Evolutionary conservation across 192 early-diverging fungal species (phyloP).

Genomic region (Coemansia sp.): DNA sequence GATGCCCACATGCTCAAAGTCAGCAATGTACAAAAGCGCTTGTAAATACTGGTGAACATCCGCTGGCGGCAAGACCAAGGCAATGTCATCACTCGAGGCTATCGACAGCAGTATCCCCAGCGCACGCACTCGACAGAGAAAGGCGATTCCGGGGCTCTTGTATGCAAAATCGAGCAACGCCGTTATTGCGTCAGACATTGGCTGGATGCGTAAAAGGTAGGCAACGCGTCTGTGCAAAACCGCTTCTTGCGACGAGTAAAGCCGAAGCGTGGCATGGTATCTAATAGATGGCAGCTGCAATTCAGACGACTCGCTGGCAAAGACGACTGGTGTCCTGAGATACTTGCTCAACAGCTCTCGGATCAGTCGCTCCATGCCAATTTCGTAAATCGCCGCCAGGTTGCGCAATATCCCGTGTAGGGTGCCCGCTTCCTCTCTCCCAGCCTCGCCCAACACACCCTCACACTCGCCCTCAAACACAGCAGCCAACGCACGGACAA

Average conservation of each 20-base stretch:
- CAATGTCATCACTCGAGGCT: conserved; percentile 54
- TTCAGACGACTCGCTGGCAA: conserved; percentile 8
- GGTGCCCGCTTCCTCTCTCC: conserved; percentile 1
- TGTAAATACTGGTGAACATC: conserved; percentile 59
- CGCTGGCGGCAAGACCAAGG: conserved; percentile 25
- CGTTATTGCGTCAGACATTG: conserved; percentile 40
- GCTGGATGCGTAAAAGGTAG: conserved; percentile 53
- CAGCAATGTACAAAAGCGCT: conserved; percentile 65
- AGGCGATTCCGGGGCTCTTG: conserved; percentile 42
- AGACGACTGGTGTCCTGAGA: conserved; percentile 23
- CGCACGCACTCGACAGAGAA: conserved; percentile 62
- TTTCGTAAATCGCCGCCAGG: conserved; percentile 42
- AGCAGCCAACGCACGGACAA: conserved; percentile 21
- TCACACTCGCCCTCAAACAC: conserved; percentile 40
- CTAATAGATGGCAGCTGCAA: conserved; percentile 41
- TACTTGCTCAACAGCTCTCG: conserved; percentile 35
- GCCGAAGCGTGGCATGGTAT: conserved; percentile 32
- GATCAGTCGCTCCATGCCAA: conserved; percentile 30
- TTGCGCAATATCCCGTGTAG: conserved; percentile 32
- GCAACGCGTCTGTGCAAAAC: conserved; percentile 55
- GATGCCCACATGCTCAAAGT: conserved; percentile 72
- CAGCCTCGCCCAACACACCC: not conserved
- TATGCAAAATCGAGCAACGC: conserved; percentile 58
- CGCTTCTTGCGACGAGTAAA: conserved; percentile 38
- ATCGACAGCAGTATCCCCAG: conserved; percentile 62